These are phyloP conservation scores for Mycena sp. DNA, from an alignment of 1,284 basidiomycete genomes.

Conservation along the genomic window DNA sequence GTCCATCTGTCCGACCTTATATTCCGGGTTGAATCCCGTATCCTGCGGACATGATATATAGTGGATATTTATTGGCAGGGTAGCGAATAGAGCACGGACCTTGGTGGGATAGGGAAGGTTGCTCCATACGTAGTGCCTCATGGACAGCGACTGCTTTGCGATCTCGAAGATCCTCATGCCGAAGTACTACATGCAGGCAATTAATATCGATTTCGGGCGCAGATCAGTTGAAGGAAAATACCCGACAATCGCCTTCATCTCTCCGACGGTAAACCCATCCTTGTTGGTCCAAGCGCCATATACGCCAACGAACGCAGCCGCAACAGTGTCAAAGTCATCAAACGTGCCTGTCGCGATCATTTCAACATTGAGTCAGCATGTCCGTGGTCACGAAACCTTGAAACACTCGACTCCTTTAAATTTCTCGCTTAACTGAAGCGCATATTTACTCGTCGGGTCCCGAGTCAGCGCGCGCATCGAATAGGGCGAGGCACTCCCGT, in stretches of 20 bases:
- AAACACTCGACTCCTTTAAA: constrained; percentile 48
- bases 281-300: constrained; percentile 50
- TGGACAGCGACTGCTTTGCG: constrained; percentile 34
- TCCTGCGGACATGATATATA: not conserved
- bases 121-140: constrained; percentile 52
- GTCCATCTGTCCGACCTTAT: constrained; percentile 36
- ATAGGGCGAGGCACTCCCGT: constrained; percentile 48
- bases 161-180: constrained; percentile 51
- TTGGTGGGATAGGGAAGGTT: constrained; percentile 45
- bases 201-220: not conserved
- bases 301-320: constrained; percentile 39
- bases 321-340: constrained; percentile 39
- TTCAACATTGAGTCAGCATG: not conserved
- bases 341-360: constrained; percentile 32
- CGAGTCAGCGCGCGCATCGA: constrained; percentile 51
- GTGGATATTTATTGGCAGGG: not conserved
- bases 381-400: constrained; percentile 38
- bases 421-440: constrained; percentile 39
- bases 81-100: constrained; percentile 31
- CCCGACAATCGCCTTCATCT: constrained; percentile 40
- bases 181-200: constrained; percentile 34
- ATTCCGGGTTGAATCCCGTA: constrained; percentile 35
- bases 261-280: constrained; percentile 48
- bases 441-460: constrained; percentile 41
- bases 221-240: not conserved